phyloP scores from a whole-genome alignment of 140 eudicot genomes.

The Anethum foeniculum region DNA sequence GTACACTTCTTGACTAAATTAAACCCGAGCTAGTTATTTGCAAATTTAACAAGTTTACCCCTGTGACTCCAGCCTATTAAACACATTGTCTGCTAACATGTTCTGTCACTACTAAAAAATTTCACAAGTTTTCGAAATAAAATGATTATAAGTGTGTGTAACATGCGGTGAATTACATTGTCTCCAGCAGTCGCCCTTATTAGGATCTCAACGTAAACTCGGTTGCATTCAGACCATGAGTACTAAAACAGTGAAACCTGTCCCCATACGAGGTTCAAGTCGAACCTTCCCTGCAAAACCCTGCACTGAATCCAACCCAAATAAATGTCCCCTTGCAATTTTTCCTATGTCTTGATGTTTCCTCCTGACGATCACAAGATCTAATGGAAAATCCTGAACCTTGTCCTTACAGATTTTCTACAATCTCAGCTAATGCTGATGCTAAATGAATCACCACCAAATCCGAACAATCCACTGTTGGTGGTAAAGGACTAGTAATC shows the following conservation, averaged over 20 bases:
- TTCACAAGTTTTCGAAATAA: background rate
- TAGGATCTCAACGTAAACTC: slow-evolving; percentile 13
- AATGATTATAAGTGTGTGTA: background rate
- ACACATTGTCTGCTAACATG: background rate
- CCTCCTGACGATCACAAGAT: background rate
- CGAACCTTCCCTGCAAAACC: slow-evolving; percentile 17
- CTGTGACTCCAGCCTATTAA: background rate
- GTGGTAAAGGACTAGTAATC: background rate
- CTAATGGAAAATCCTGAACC: background rate
- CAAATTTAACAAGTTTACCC: background rate
- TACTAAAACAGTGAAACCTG: background rate
- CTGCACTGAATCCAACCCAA: slow-evolving; percentile 10
- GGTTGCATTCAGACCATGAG: slow-evolving; percentile 3
- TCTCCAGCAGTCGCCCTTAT: slow-evolving; percentile 12
- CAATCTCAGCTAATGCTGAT: slow-evolving; percentile 16
- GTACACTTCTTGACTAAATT: background rate
- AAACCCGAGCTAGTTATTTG: background rate
- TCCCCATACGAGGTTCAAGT: background rate
- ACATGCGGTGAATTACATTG: background rate
- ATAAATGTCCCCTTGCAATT: slow-evolving; percentile 2
- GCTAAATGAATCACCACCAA: slow-evolving; percentile 15
- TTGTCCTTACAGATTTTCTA: slow-evolving; percentile 8
- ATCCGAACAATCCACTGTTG: background rate
- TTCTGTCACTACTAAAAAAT: background rate
- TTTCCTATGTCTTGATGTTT: background rate